These are phyloP conservation scores for Inga oerstediana DNA, from an alignment of 306 rosid species.

Conservation along the genomic window DNA sequence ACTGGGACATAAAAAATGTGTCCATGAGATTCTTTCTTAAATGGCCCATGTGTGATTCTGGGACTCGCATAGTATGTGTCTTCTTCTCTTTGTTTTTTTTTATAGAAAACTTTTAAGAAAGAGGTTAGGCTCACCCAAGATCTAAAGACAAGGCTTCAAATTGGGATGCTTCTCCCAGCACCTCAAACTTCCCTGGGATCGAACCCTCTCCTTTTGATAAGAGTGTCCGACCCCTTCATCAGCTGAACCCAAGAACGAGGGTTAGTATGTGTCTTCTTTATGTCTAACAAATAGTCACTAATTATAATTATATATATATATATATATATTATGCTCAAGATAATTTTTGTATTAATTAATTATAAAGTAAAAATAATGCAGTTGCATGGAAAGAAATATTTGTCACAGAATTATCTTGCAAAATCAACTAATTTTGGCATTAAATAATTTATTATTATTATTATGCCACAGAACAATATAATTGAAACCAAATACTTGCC, in stretches of 20 bases:
- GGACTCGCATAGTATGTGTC: conserved; percentile 20
- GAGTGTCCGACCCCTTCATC: no score
- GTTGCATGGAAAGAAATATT: background rate
- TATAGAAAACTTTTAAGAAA: no score
- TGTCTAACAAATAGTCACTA: background rate
- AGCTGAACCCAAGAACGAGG: no score
- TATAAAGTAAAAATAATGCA: background rate
- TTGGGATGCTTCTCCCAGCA: no score
- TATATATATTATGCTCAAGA: background rate
- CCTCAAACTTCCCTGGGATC: no score
- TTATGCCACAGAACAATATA: background rate
- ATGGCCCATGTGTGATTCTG: conserved; percentile 56
- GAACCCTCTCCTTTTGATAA: no score
- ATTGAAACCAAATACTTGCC: background rate
- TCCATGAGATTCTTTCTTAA: conserved; percentile 40
- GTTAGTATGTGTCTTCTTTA: conserved; percentile 21
- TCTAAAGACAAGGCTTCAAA: no score
- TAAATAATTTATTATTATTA: background rate
- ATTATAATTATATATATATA: background rate
- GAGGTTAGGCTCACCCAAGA: no score
- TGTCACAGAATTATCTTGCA: background rate
- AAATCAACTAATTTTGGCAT: background rate
- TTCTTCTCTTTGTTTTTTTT: background rate
- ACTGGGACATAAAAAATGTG: background rate
- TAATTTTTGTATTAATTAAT: conserved; percentile 20